Evolutionary conservation across 78 protist genomes (phyloP), one percentile per base, ranked within the genome.

Genomic region (Dictyostelium citrinum): DNA sequence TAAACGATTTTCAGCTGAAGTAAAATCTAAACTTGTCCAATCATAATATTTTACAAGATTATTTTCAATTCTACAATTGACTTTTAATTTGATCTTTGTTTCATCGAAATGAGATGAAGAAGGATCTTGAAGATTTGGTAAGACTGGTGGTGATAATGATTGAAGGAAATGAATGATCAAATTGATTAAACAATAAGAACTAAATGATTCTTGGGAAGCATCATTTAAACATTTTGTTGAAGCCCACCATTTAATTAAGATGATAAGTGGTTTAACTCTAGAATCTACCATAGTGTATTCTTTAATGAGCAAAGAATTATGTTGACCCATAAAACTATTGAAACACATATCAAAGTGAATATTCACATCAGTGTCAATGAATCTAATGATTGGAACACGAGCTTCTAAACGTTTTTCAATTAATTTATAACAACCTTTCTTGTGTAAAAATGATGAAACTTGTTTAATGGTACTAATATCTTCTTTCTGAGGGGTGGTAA

Each of bases 191-290:
- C 83, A 33, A 55, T 43, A 84, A 1, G 91, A 84, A 7, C 82
- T 72, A 22, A 84, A 78, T 33, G 81, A 43, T 4, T 55, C 80
- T n/a, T 35, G 33, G 0, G 55, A 33, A 2, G 82, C 82, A 37
- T 74, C 82, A 24, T 84, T 84, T n/a, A 84, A 68, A 55, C 58
- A 24, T 55, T 84, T 83, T 51, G 33, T 22, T 33, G 81, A 33
- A 2, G 82, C 41, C 91, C 91, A 84, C 33, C 75, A 84, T 35
- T 84, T 84, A 64, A 84, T 45, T 14, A 84, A 14, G 22, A 84
- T 8, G 24, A 84, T 70, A 14, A 84, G 51, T 84, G 14, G 60
- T 37, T 72, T 72, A 24, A 35, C 81, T n/a, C 91, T 45, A 1
- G n/a, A 29, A 55, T 84, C 91, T 3, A 74, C 33, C 16, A n/a